These are phyloP conservation scores for Penicillium sp. DNA, from an alignment of 2,329 filamentous ascomycete genomes.

Conservation along the genomic window DNA sequence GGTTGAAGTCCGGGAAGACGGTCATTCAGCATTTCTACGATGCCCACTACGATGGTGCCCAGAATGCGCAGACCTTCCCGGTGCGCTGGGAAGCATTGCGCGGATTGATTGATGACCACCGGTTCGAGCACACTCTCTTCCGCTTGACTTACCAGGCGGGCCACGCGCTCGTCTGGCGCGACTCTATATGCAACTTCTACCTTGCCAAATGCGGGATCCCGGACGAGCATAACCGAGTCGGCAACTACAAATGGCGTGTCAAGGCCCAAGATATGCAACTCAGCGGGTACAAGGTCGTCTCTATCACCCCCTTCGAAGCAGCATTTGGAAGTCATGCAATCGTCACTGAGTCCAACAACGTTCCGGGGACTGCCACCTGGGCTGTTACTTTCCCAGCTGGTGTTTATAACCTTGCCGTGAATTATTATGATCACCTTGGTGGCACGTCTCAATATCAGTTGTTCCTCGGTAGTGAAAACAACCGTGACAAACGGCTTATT, in stretches of 20 bases:
- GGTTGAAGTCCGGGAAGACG: slow-evolving; percentile 63
- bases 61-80: slow-evolving; percentile 60
- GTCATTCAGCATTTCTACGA: slow-evolving; percentile 70
- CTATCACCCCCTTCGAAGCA: neutral
- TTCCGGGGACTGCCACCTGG: neutral
- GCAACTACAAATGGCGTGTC: slow-evolving; percentile 1
- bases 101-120: slow-evolving; percentile 12
- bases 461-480: neutral
- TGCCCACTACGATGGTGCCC: slow-evolving; percentile 61
- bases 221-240: neutral
- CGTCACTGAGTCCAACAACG: neutral
- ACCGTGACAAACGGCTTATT: neutral
- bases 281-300: neutral
- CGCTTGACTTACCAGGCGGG: slow-evolving; percentile 1
- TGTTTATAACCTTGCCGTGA: neutral
- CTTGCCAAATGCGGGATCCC: neutral
- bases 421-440: slow-evolving; percentile 5
- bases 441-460: slow-evolving; percentile 2
- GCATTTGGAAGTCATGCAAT: neutral
- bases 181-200: slow-evolving; percentile 4
- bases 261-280: slow-evolving; percentile 1
- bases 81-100: slow-evolving; percentile 24
- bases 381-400: neutral
- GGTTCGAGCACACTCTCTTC: slow-evolving; percentile 3
- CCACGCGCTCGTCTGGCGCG: slow-evolving; percentile 3